A percentile compares a stretch with the other conserved stretches of the same genome.
phyloP scores from a whole-genome alignment of 148 eudicot genomes.

The Fagopyrum tataricum region DNA sequence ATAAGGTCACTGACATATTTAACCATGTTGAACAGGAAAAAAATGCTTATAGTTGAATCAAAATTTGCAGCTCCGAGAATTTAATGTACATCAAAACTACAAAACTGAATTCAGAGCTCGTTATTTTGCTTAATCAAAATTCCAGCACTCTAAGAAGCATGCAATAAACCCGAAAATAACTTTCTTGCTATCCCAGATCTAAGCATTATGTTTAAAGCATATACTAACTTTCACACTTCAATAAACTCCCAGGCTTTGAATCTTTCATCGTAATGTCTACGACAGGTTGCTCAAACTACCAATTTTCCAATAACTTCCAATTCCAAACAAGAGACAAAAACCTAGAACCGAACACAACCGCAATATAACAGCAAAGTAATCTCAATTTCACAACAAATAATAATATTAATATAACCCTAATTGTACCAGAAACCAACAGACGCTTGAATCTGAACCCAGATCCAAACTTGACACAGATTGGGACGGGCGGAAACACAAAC shows the following conservation, averaged over 20 bases:
- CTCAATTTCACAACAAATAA: not conserved
- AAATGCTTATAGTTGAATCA: not conserved
- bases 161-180: not conserved
- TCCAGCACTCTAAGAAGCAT: not conserved
- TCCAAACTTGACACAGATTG: conserved; percentile 4
- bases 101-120: not conserved
- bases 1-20: not conserved
- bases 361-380: not conserved
- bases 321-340: not conserved
- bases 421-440: not conserved
- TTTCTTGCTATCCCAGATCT: conserved; percentile 2
- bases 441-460: not conserved
- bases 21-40: not conserved
- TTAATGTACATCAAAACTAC: not conserved
- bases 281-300: not conserved
- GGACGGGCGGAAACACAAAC: not conserved
- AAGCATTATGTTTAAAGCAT: not conserved
- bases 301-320: not conserved
- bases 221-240: not conserved
- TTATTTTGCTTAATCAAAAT: not conserved
- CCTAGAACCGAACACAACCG: not conserved
- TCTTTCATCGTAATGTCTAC: not conserved
- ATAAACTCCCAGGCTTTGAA: not conserved
- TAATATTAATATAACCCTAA: not conserved
- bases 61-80: too few relatives aligned